phyloP scores from a whole-genome alignment of 495 filamentous ascomycete species.

The Penicillium robsamsonii region DNA sequence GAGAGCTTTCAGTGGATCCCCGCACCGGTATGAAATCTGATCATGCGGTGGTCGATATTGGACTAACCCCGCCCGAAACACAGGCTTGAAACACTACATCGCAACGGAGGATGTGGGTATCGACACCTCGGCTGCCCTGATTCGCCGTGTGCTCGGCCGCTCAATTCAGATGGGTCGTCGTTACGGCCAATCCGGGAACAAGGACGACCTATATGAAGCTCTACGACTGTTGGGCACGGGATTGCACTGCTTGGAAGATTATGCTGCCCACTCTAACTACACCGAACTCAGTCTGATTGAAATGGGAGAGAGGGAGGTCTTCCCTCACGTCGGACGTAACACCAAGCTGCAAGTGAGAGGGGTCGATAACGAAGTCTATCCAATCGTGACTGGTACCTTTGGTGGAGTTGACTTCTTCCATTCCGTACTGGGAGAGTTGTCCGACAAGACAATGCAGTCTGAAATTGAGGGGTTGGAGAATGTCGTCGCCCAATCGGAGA shows the following conservation, averaged over 20 bases:
- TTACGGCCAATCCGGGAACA: constrained; percentile 59
- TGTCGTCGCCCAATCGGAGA: constrained; percentile 60
- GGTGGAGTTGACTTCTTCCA: constrained; percentile 86
- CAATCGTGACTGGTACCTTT: constrained; percentile 85
- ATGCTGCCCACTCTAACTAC: constrained; percentile 89
- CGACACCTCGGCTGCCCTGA: constrained; percentile 70
- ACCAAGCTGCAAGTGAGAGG: constrained; percentile 67
- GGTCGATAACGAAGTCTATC: constrained; percentile 62
- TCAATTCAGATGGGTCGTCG: constrained; percentile 71
- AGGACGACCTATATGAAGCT: constrained; percentile 79
- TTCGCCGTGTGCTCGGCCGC: constrained; percentile 67
- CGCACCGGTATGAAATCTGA: constrained; percentile 48
- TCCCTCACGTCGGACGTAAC: constrained; percentile 77
- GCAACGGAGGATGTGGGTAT: constrained; percentile 74
- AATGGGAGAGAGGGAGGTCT: constrained; percentile 72
- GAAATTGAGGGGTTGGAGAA: constrained; percentile 81
- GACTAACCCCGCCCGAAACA: constrained; percentile 16
- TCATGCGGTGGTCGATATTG: neutral
- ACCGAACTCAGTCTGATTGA: constrained; percentile 81
- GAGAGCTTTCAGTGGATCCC: constrained; percentile 73
- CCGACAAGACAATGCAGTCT: constrained; percentile 83
- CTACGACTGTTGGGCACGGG: constrained; percentile 82
- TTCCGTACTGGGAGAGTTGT: constrained; percentile 84
- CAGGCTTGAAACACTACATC: constrained; percentile 87
- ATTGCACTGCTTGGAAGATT: constrained; percentile 90